These are phyloP conservation scores for Porpolomopsis calyptriformis DNA, from an alignment of 768 basidiomycete genomes.

Conservation along the genomic window DNA sequence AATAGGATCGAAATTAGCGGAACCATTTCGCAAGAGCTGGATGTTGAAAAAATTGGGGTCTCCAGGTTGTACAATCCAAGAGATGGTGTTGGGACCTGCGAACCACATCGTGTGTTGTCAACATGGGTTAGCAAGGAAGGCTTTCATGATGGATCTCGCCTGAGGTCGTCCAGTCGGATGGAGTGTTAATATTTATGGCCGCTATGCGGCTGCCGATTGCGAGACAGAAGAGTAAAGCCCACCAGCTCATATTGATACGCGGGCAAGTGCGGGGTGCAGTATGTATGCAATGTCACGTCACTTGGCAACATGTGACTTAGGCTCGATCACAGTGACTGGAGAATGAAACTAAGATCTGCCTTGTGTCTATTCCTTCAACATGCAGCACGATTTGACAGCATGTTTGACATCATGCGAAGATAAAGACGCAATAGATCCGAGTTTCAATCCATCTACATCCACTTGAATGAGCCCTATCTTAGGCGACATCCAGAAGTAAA, in stretches of 20 bases:
- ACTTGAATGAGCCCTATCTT: too few relatives aligned
- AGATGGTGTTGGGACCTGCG: neutral
- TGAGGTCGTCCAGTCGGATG: neutral
- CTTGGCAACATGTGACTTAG: too few relatives aligned
- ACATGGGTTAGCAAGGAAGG: neutral
- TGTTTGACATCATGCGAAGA: too few relatives aligned
- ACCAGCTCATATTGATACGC: neutral
- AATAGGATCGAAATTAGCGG: neutral
- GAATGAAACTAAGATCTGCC: too few relatives aligned
- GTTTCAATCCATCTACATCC: too few relatives aligned
- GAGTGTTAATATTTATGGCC: neutral
- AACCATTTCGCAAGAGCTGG: neutral
- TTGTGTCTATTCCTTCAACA: too few relatives aligned
- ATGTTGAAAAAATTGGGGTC: neutral
- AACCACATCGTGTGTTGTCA: neutral
- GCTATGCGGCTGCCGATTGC: neutral
- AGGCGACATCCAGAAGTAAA: too few relatives aligned
- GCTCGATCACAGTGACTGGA: too few relatives aligned
- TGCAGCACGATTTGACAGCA: too few relatives aligned
- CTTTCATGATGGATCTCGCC: neutral
- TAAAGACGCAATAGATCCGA: too few relatives aligned
- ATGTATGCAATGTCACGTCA: too few relatives aligned
- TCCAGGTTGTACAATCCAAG: neutral
- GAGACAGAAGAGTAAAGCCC: neutral
- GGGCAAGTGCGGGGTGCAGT: too few relatives aligned